phyloP scores from a whole-genome alignment of 2,329 filamentous ascomycete species.

The Arthrobotrys iridis region DNA sequence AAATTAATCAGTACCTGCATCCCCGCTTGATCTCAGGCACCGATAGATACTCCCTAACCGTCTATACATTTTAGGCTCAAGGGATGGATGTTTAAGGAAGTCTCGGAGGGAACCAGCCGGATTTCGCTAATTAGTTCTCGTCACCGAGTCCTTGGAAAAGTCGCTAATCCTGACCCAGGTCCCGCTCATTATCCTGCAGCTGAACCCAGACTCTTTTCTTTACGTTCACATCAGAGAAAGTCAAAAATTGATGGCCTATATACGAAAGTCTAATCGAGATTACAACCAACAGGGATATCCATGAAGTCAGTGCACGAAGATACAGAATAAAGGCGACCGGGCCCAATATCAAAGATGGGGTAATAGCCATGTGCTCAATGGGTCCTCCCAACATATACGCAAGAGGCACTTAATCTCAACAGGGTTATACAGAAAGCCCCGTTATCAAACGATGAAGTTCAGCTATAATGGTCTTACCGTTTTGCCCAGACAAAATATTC shows the following conservation, averaged over 20 bases:
- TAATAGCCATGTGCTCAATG: slow-evolving; percentile 3
- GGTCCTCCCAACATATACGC: not conserved
- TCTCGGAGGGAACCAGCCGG: not conserved
- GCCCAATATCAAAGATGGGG: too few species aligned
- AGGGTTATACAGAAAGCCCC: slow-evolving; percentile 1
- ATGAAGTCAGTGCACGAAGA: slow-evolving; percentile 12
- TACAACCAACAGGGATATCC: not conserved
- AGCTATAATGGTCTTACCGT: not conserved
- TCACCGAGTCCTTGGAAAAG: not conserved
- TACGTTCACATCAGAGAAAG: not conserved
- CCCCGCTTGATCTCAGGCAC: not conserved
- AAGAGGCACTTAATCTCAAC: not conserved
- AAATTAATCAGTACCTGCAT: slow-evolving; percentile 11
- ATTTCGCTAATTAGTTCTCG: slow-evolving; percentile 13
- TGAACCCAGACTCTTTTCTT: not conserved
- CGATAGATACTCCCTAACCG: not conserved
- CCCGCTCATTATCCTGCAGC: not conserved
- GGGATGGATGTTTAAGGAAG: not conserved
- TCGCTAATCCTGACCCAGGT: slow-evolving; percentile 5
- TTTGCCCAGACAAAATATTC: not conserved
- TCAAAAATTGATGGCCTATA: not conserved
- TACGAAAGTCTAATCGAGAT: not conserved
- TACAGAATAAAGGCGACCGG: not conserved
- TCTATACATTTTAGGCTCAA: slow-evolving; percentile 6
- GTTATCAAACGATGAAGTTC: slow-evolving; percentile 15